These are phyloP conservation scores for Jimgerdemannia lactiflua DNA, from an alignment of 192 early-diverging fungal species.

Conservation along the genomic window DNA sequence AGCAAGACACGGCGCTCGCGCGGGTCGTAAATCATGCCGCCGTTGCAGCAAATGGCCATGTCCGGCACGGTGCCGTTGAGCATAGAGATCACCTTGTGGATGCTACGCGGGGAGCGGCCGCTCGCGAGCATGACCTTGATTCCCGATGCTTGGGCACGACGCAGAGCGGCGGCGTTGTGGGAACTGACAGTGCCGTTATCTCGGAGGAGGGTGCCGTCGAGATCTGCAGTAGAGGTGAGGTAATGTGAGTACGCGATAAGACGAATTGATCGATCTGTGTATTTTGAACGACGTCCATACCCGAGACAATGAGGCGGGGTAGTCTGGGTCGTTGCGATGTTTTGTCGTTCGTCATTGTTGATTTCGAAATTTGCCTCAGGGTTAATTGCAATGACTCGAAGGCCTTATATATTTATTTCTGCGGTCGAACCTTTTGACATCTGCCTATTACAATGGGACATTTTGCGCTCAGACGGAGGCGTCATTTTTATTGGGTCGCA, in stretches of 20 bases:
- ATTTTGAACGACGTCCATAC: neutral
- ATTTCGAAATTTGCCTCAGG: neutral
- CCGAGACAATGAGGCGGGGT: neutral
- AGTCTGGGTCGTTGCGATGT: neutral
- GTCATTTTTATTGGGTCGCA: neutral
- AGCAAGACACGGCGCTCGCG: constrained; percentile 3
- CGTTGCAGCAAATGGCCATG: constrained; percentile 40
- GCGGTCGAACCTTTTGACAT: no score
- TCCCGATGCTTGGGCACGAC: constrained; percentile 17
- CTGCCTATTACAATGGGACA: neutral
- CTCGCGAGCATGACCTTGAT: constrained; percentile 39
- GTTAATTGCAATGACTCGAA: neutral
- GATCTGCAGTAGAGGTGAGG: constrained; percentile 7
- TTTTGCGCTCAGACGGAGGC: neutral
- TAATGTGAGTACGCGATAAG: no score
- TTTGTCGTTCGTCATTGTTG: no score
- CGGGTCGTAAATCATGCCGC: constrained; percentile 32
- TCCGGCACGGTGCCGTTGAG: constrained; percentile 36
- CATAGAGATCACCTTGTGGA: constrained; percentile 36
- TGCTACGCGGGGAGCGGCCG: constrained; percentile 36
- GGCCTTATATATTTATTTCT: no score
- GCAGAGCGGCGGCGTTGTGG: constrained; percentile 25
- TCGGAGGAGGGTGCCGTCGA: constrained; percentile 40
- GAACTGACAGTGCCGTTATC: constrained; percentile 29
- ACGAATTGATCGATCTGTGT: no score